Conservation (phyloP, 2,329 filamentous ascomycete genomes). For the Cladosporium halotolerans region DNA sequence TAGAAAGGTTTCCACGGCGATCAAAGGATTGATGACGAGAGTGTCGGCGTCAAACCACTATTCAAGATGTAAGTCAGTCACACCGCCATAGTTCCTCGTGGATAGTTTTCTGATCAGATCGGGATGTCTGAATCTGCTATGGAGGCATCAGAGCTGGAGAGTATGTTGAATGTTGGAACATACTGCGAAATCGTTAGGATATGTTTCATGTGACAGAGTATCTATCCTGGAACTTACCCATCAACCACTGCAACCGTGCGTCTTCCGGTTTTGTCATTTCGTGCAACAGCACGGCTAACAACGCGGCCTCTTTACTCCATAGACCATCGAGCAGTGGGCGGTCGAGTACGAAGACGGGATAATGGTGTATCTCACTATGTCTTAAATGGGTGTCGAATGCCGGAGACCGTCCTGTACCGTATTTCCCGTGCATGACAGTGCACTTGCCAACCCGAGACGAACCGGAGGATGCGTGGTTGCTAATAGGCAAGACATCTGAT, state of each 20-base stretch:
- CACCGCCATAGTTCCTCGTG: no score
- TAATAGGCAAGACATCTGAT: neutral
- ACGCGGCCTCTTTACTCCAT: constrained; percentile 1
- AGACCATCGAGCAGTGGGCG: neutral
- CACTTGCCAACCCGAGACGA: neutral
- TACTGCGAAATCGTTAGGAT: no score
- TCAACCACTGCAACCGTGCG: neutral
- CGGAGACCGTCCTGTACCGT: neutral
- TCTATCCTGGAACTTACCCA: no score
- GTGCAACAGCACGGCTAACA: constrained; percentile 7
- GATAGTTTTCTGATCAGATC: no score
- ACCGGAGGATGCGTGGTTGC: neutral
- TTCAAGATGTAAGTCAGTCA: no score
- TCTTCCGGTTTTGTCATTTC: constrained; percentile 3
- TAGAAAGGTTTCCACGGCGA: constrained; percentile 29
- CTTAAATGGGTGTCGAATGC: neutral
- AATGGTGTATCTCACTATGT: neutral
- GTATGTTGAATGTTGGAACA: no score
- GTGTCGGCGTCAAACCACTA: constrained; percentile 21
- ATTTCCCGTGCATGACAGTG: neutral
- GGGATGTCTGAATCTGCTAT: no score
- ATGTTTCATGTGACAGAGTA: no score
- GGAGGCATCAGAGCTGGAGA: no score
- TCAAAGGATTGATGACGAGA: constrained; percentile 25
- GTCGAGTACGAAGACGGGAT: constrained; percentile 6